phyloP scores from a whole-genome alignment of 805 yeast genomes.

The Zygosaccharomyces pseudorouxii region DNA sequence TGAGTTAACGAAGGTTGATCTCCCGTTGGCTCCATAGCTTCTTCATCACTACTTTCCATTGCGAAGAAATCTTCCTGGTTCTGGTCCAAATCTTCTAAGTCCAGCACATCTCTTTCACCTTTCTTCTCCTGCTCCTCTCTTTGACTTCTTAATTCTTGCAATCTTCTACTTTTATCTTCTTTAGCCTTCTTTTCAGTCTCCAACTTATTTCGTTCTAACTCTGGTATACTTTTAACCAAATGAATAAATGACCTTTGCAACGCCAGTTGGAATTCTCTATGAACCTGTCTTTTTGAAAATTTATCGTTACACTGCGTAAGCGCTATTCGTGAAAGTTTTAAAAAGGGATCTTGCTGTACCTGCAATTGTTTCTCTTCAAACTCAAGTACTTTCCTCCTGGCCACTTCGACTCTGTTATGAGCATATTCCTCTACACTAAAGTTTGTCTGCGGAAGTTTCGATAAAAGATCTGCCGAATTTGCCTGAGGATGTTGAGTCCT shows the following conservation, averaged over 20 bases:
- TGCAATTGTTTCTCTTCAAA: constrained; percentile 24
- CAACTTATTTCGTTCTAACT: constrained; percentile 17
- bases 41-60: constrained; percentile 32
- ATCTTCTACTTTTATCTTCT: constrained; percentile 31
- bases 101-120: constrained; percentile 23
- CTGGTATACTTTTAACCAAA: constrained; percentile 17
- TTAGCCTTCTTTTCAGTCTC: constrained; percentile 32
- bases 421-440: constrained; percentile 61
- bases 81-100: constrained; percentile 23
- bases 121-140: constrained; percentile 34
- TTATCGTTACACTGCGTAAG: constrained; percentile 10
- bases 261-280: constrained; percentile 9
- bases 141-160: constrained; percentile 32
- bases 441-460: constrained; percentile 16
- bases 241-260: constrained; percentile 18
- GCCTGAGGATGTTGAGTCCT: neutral
- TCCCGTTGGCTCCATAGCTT: constrained; percentile 15
- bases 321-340: constrained; percentile 20
- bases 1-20: neutral
- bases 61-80: constrained; percentile 35
- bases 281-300: constrained; percentile 7
- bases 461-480: constrained; percentile 8
- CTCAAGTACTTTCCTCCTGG: constrained; percentile 33
- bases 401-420: constrained; percentile 39
- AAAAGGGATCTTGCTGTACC: constrained; percentile 27